phyloP scores from a whole-genome alignment of 176 grass and related monocot genomes.

The sorghum (Sorghum bicolor) region Sorghum_bicolor_NCBIv3 NC_012875.2:6588001-6588500 shows the following conservation, averaged over 20 bases:
- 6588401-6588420: background rate
- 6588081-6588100: background rate
- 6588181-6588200: background rate
- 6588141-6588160: background rate
- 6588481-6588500: constrained; percentile 27
- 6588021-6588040: constrained; percentile 52
- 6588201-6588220: background rate
- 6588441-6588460: background rate
- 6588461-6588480: background rate
- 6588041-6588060: constrained; percentile 55
- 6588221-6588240: background rate
- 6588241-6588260: background rate
- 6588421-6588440: background rate
- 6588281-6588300: background rate
- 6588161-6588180: background rate
- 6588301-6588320: background rate
- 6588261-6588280: background rate
- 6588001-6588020: constrained; percentile 35
- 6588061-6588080: constrained; percentile 40
- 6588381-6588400: background rate
- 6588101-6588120: background rate
- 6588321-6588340: background rate
- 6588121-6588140: background rate
- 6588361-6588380: background rate
- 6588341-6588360: background rate